A percentile compares a stretch with the other conserved stretches of the same genome.
These are phyloP conservation scores for Ophiostoma populinum DNA, from an alignment of 2,329 filamentous ascomycete genomes.

Conservation along the genomic window DNA sequence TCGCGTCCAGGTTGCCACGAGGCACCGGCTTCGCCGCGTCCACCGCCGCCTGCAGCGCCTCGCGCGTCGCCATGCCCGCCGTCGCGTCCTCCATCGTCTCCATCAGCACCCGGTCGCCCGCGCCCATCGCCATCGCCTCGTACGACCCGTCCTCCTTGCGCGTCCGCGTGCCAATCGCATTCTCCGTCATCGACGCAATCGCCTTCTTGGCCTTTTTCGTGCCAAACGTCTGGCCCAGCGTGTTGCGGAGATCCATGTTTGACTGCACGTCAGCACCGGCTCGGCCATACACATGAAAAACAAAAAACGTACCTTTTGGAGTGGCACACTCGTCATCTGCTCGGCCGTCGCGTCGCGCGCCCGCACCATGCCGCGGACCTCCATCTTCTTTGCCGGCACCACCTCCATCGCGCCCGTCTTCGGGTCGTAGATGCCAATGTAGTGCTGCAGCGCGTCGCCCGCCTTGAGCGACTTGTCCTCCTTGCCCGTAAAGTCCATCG, in stretches of 20 bases:
- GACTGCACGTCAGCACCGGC: slow-evolving; percentile 21
- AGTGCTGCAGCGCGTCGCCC: slow-evolving; percentile 38
- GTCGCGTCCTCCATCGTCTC: slow-evolving; percentile 44
- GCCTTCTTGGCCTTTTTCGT: slow-evolving; percentile 76
- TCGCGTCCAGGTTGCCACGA: slow-evolving; percentile 47
- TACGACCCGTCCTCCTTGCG: slow-evolving; percentile 29
- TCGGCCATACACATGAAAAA: neutral
- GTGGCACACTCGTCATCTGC: slow-evolving; percentile 22
- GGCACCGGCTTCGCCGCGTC: slow-evolving; percentile 59
- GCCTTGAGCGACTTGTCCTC: slow-evolving; percentile 28
- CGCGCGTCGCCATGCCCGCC: slow-evolving; percentile 30
- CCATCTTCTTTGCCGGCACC: slow-evolving; percentile 47
- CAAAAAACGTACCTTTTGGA: slow-evolving; percentile 19
- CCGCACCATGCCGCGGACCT: slow-evolving; percentile 38
- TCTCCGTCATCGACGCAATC: slow-evolving; percentile 49
- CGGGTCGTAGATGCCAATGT: slow-evolving; percentile 47
- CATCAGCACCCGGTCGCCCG: slow-evolving; percentile 42
- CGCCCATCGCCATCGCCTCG: slow-evolving; percentile 10
- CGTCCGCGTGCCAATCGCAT: slow-evolving; percentile 38
- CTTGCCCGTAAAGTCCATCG: slow-evolving; percentile 40
- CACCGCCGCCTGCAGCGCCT: slow-evolving; percentile 26
- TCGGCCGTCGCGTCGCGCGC: slow-evolving; percentile 33
- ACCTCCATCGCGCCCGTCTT: slow-evolving; percentile 40
- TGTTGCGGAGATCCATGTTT: slow-evolving; percentile 43
- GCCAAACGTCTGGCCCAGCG: slow-evolving; percentile 63